Base-by-base conservation (phyloP, 164 flowering plant genomes). In the Akebia trifoliata region DNA sequence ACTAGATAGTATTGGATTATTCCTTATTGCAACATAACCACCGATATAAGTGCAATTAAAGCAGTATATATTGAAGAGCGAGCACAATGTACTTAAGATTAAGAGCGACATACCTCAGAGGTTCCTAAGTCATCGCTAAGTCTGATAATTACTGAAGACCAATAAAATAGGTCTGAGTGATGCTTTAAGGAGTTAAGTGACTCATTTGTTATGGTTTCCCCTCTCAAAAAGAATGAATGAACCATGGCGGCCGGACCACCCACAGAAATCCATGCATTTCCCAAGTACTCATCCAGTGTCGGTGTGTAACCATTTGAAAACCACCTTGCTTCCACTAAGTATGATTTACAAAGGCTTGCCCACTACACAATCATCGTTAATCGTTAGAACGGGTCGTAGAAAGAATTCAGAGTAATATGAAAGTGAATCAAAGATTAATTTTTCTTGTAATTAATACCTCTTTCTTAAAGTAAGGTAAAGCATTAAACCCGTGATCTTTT, bases 301-400 rank as follows among this genome's bases (percentile, higher is more conserved):
- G 76, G 76, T n/a, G 21, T 66, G 50, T 66, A 52, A 8, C 62
- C 66, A 5, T 21, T 44, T 34, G 9, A 11, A 38, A 51, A 69
- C 77, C 73, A 73, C 12, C 50, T 22, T 39, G 69, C 68, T 57
- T 73, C 74, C 11, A 45, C 50, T 11, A 66, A 44, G 22, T 61
- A 73, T 43, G 71, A 30, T 58, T 18, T 50, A 25, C 67, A 66
- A 1, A 63, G 63, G 22, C 57, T 59, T 49, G 21, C 21, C 74
- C 71, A 69, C 73, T 69, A 35, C 59, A 59, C n/a, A n/a, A n/a
- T n/a, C n/a, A n/a, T n/a, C n/a, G n/a, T n/a, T n/a, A n/a, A n/a
- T n/a, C n/a, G n/a, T n/a, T n/a, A n/a, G n/a, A n/a, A n/a, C n/a
- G n/a, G n/a, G n/a, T n/a, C n/a, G n/a, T n/a, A n/a, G n/a, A n/a